A percentile compares a stretch with the other conserved stretches of the same genome.
phyloP scores from a whole-genome alignment of 1,284 basidiomycete genomes.

The Ustilago tritici region DNA sequence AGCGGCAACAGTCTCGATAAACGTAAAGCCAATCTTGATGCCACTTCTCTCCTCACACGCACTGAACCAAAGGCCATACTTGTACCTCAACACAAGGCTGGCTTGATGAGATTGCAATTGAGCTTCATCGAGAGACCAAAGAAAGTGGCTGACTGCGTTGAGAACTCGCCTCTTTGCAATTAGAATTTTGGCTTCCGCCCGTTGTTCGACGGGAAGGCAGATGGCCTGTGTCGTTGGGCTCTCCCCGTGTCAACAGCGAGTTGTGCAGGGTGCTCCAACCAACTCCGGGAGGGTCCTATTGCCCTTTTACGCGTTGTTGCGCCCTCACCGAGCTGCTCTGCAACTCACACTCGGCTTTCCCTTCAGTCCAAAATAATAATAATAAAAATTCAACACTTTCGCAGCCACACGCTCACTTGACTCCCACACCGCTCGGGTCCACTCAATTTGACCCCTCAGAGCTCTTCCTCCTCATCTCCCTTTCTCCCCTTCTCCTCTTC shows the following conservation, averaged over 20 bases:
- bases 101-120: too few species aligned
- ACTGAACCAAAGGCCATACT: too few species aligned
- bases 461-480: background rate
- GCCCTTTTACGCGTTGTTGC: background rate
- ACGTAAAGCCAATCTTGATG: background rate
- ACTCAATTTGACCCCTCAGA: constrained; percentile 1
- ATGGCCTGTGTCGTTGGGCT: background rate
- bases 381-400: background rate
- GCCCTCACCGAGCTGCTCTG: background rate
- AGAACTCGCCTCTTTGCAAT: background rate
- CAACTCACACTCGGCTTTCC: constrained; percentile 15
- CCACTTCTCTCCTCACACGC: too few species aligned
- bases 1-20: background rate
- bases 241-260: constrained; percentile 16
- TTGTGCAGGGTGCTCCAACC: constrained; percentile 36
- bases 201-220: background rate
- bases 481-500: background rate
- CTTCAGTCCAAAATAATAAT: background rate
- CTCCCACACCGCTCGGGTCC: constrained; percentile 1
- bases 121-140: too few species aligned
- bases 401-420: background rate
- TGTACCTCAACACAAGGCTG: too few species aligned
- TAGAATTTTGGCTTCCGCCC: background rate
- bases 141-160: background rate
- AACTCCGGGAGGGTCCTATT: constrained; percentile 22